These are phyloP conservation scores for Digitaria exilis DNA, from an alignment of 202 grass and related monocot species.

Conservation along the genomic window DNA sequence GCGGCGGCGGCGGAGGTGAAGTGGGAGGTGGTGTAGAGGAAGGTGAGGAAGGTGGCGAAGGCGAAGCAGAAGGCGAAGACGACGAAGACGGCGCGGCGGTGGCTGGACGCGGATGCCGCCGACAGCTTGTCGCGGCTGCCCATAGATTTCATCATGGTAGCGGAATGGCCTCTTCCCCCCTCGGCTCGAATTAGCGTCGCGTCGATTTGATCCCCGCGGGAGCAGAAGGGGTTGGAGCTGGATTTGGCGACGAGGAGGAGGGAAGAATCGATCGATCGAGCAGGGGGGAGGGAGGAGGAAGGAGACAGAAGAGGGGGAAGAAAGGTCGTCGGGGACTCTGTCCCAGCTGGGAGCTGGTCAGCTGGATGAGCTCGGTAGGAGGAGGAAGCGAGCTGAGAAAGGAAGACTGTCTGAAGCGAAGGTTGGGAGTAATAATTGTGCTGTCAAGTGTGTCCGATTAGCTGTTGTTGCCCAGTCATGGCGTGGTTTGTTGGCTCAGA, in stretches of 20 bases:
- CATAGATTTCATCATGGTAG: slow-evolving; percentile 49
- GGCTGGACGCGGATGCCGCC: slow-evolving; percentile 39
- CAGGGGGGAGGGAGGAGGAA: no score
- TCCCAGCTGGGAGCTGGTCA: slow-evolving; percentile 3
- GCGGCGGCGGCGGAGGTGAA: not conserved
- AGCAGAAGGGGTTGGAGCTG: not conserved
- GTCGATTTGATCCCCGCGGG: not conserved
- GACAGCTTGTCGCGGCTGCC: slow-evolving; percentile 64
- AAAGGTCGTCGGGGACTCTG: slow-evolving; percentile 38
- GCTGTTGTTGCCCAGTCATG: not conserved
- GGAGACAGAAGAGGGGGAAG: not conserved
- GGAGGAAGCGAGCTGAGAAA: no score
- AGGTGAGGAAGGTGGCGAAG: slow-evolving; percentile 60
- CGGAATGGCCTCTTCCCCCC: no score
- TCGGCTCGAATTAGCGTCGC: not conserved
- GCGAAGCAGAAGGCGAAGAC: slow-evolving; percentile 68
- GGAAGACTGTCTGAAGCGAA: not conserved
- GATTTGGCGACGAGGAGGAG: not conserved
- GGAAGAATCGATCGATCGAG: slow-evolving; percentile 3
- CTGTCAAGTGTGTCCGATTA: slow-evolving; percentile 11
- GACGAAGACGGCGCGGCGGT: slow-evolving; percentile 48
- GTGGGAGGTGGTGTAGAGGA: slow-evolving; percentile 51
- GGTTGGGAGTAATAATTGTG: not conserved
- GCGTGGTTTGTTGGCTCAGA: not conserved
- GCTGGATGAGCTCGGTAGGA: no score